phyloP scores from a whole-genome alignment of 768 basidiomycete species.

The Tylopilus rubrobrunneus region DNA sequence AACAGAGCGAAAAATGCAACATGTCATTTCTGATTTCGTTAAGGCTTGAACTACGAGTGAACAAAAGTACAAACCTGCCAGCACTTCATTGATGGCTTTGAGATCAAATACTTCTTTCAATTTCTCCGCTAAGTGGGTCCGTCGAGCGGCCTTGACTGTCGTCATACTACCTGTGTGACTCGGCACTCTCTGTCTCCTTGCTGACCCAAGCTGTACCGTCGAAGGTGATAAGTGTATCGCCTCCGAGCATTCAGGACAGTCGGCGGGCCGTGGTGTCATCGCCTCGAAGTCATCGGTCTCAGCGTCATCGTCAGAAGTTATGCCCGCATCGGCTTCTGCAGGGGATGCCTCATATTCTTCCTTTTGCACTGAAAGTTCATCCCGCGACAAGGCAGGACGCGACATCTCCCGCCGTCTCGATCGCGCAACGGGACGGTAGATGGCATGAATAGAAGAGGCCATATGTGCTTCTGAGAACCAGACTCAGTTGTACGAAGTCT shows the following conservation, averaged over 20 bases:
- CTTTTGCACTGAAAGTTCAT: slow-evolving; percentile 7
- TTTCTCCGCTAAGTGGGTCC: slow-evolving; percentile 79
- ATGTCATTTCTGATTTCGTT: slow-evolving; percentile 71
- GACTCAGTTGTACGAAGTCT: neutral
- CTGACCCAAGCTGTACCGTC: slow-evolving; percentile 15
- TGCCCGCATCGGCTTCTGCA: slow-evolving; percentile 30
- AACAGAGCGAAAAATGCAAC: slow-evolving; percentile 88
- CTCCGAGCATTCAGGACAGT: slow-evolving; percentile 14
- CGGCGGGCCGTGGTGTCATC: slow-evolving; percentile 38
- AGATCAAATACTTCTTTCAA: slow-evolving; percentile 85
- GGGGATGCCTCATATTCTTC: slow-evolving; percentile 32
- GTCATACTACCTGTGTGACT: slow-evolving; percentile 62
- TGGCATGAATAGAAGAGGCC: slow-evolving; percentile 85
- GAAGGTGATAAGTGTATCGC: neutral
- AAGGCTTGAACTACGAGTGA: neutral
- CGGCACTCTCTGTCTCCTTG: slow-evolving; percentile 21
- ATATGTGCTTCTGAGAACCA: slow-evolving; percentile 41
- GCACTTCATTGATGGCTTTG: slow-evolving; percentile 76
- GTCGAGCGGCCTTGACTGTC: slow-evolving; percentile 64
- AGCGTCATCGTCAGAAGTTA: slow-evolving; percentile 45
- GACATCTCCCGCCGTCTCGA: slow-evolving; percentile 43
- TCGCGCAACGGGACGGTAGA: slow-evolving; percentile 76
- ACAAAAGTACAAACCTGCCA: slow-evolving; percentile 55
- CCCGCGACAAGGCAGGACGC: slow-evolving; percentile 12
- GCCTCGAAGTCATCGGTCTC: slow-evolving; percentile 58